Evolutionary conservation across 495 filamentous ascomycete genomes (phyloP), one percentile per base, ranked within the genome.

Genomic region (Cudoniella acicularis): DNA sequence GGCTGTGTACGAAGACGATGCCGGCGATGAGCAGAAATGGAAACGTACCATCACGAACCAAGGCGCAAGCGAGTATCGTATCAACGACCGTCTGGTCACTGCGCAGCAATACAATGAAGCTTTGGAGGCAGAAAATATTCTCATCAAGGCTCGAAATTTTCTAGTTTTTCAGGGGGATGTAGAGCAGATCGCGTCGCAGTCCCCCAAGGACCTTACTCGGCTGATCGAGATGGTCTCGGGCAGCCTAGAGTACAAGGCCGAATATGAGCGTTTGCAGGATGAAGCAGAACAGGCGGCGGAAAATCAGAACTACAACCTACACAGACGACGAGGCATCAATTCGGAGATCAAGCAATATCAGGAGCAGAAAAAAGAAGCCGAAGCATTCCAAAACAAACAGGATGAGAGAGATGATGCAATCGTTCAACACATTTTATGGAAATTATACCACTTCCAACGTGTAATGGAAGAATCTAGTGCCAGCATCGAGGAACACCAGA

Each of bases 121-220:
- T 2, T 77, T 99, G 48, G 94, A 98, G 71, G 80, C 84, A 40
- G 92, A 99, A 70, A 96, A 96, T 63, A 99, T 99, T 59, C 74
- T 98, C 65, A 96, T 99, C 74, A 96, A 96, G 70, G 94, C 94
- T 30, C 87, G 94, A 57, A 98, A 98, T 70, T 99, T 98, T 72
- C 80, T 99, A 0, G 94, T 99, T 24, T 98, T 98, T 73, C 94
- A 99, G 72, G 94, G 94, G 52, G 94, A 99, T 69, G 94, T 99
- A 45, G 94, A 99, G 73, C 87, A 90, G n/a, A 97, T 99, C 63
- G 95, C 94, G 3, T 88, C 90, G 6, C 94, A 98, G 70, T 91
- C 90, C 0, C 91, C 94, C 0, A 89, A 86, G 62, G 94, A 98
- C 63, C 82, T 98, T n/a, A 99, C 94, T 0, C 86, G 90, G 21